phyloP scores from a whole-genome alignment of 1,284 basidiomycete species.

The Apiotrichum gracile region DNA sequence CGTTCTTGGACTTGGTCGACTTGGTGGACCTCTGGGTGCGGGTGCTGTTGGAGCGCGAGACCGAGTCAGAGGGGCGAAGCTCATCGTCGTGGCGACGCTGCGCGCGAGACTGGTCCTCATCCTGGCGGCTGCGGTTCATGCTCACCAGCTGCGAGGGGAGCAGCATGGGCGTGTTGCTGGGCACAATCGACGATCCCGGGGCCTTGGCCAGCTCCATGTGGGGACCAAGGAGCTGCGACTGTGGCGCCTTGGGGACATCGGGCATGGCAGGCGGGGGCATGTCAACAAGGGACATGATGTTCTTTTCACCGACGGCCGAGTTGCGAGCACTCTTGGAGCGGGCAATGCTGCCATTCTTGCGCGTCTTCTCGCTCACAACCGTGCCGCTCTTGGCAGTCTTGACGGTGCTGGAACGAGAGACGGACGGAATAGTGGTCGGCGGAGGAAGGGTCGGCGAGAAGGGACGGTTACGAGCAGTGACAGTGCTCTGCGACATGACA shows the following conservation, averaged over 20 bases:
- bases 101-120: no score
- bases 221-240: constrained; percentile 36
- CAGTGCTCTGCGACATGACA: constrained; percentile 14
- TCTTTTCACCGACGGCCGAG: constrained; percentile 15
- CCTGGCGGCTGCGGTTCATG: background rate
- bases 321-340: constrained; percentile 21
- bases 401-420: constrained; percentile 5
- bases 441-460: background rate
- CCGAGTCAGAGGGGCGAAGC: constrained; percentile 17
- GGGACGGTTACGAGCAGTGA: background rate
- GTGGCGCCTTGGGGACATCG: constrained; percentile 45
- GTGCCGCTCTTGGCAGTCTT: constrained; percentile 5
- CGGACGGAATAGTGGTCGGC: background rate
- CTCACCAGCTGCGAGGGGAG: constrained; percentile 6
- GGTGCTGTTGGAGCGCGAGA: constrained; percentile 23
- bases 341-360: constrained; percentile 31
- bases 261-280: constrained; percentile 35
- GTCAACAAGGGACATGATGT: constrained; percentile 39
- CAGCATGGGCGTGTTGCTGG: constrained; percentile 4
- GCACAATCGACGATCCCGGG: constrained; percentile 36
- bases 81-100: constrained; percentile 5
- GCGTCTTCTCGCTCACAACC: constrained; percentile 21
- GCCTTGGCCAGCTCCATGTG: constrained; percentile 38
- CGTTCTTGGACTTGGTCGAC: constrained; percentile 11
- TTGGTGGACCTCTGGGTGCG: background rate